phyloP scores from a whole-genome alignment of 1,139 yeast genomes.

The Candida sojae region DNA sequence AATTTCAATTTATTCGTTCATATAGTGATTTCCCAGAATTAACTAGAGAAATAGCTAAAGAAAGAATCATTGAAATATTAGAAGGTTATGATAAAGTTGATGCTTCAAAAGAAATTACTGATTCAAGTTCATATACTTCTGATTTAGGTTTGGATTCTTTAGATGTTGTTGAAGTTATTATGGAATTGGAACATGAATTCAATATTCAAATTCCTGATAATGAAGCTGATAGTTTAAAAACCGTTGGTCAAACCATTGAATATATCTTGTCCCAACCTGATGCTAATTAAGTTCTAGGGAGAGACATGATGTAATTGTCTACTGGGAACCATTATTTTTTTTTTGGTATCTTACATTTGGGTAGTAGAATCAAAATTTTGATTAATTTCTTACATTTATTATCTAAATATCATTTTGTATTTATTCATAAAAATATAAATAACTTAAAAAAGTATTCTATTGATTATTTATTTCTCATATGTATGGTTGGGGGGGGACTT shows the following conservation, averaged over 20 bases:
- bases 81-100: conserved; percentile 77
- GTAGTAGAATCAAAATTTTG: too few species aligned
- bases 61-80: conserved; percentile 75
- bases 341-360: too few species aligned
- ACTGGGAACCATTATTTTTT: too few species aligned
- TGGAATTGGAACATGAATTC: conserved; percentile 86
- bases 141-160: conserved; percentile 86
- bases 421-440: too few species aligned
- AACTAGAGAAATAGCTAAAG: conserved; percentile 69
- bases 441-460: too few species aligned
- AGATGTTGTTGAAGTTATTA: conserved; percentile 85
- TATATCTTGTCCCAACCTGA: conserved; percentile 74
- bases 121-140: conserved; percentile 61
- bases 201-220: conserved; percentile 81
- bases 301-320: too few species aligned
- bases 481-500: too few species aligned
- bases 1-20: conserved; percentile 31
- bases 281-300: conserved; percentile 43
- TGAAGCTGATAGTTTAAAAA: conserved; percentile 80
- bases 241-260: conserved; percentile 81
- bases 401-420: too few species aligned
- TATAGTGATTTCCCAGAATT: conserved; percentile 69
- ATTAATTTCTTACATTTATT: too few species aligned
- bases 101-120: conserved; percentile 49
- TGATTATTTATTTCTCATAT: too few species aligned